Evolutionary conservation across 1,139 yeast genomes (phyloP).

Genomic region (Hyphopichia wangnamkhiaoensis): DNA sequence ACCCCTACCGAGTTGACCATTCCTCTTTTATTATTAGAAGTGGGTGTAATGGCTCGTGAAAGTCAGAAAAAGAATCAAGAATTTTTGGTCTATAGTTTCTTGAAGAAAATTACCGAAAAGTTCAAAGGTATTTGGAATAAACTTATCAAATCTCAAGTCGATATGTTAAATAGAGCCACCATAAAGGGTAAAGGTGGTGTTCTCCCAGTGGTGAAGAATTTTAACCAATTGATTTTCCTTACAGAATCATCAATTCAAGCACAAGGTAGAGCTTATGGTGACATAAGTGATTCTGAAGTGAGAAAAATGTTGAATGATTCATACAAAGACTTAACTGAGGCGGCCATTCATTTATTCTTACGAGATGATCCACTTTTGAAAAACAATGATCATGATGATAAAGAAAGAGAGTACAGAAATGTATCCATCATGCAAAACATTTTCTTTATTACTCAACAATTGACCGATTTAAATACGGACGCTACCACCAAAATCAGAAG

Average conservation of each 20-base stretch:
- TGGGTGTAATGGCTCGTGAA: constrained; percentile 42
- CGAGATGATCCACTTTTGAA: constrained; percentile 48
- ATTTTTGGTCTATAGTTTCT: constrained; percentile 51
- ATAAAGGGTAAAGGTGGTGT: constrained; percentile 46
- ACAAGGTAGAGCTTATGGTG: constrained; percentile 18
- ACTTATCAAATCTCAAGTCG: constrained; percentile 56
- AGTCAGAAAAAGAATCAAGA: constrained; percentile 64
- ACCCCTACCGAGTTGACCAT: constrained; percentile 39
- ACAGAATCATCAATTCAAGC: constrained; percentile 36
- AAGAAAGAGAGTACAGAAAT: constrained; percentile 58
- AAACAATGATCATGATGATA: constrained; percentile 52
- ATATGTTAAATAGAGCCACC: constrained; percentile 51
- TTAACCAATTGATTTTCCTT: constrained; percentile 33
- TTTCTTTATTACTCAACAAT: constrained; percentile 56
- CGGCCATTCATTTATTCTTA: constrained; percentile 37
- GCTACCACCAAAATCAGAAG: constrained; percentile 38
- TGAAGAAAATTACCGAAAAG: constrained; percentile 55
- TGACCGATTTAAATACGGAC: constrained; percentile 31
- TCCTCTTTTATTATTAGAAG: constrained; percentile 38
- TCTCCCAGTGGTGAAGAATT: constrained; percentile 34
- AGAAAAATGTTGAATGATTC: constrained; percentile 42
- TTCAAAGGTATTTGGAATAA: constrained; percentile 59
- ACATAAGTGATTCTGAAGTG: constrained; percentile 23
- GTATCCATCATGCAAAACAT: constrained; percentile 66
- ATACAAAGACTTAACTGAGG: constrained; percentile 38